Base-by-base conservation (phyloP, 2,329 filamentous ascomycete genomes). In the Diaporthe destruens region DNA sequence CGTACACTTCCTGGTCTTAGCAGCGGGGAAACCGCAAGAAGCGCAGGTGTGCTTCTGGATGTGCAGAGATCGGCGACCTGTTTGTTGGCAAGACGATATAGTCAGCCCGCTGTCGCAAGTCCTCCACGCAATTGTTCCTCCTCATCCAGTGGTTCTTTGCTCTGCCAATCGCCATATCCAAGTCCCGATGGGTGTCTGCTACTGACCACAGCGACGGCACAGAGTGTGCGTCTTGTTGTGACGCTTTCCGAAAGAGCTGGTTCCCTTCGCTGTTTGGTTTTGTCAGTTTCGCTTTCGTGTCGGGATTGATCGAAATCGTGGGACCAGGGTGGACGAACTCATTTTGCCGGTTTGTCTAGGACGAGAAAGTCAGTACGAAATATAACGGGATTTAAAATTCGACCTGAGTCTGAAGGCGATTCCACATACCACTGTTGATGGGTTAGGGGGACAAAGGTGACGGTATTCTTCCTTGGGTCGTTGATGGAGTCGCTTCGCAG, bases 31-130 rank as follows among this genome's bases (percentile, higher is more conserved):
- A 85, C 95, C 96, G 91, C 96, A 99, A 78, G 88, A 88, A 80
- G 96, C 86, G 90, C 96, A 99, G 84, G 95, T 97, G 88, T 98
- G 93, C 94, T 99, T 99, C 91, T 99, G 96, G 89, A 98, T 92
- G 93, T 99, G 96, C 87, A 98, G 92, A 82, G 96, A 98, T 85
- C 96, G 95, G 85, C 94, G 93, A 88, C 96, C 95, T 97, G 81
- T 71, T 77, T 73, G 51, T 75, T 76, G 72, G 72, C 49, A 55
- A 69, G 69, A 71, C 59, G 69, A 73, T 29, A 55, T 55, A 36
- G 78, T 80, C 76, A 79, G 78, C 77, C 72, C 71, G 32, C 63
- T 69, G 23, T 73, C 53, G 39, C 67, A 49, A 65, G n/a, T 75
- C 72, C 69, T 68, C 23, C n/a, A 44, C 67, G 14, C 67, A 66